Evolutionary conservation across 495 filamentous ascomycete genomes (phyloP), one percentile per base, ranked within the genome.

Genomic region (Letharia columbiana): DNA sequence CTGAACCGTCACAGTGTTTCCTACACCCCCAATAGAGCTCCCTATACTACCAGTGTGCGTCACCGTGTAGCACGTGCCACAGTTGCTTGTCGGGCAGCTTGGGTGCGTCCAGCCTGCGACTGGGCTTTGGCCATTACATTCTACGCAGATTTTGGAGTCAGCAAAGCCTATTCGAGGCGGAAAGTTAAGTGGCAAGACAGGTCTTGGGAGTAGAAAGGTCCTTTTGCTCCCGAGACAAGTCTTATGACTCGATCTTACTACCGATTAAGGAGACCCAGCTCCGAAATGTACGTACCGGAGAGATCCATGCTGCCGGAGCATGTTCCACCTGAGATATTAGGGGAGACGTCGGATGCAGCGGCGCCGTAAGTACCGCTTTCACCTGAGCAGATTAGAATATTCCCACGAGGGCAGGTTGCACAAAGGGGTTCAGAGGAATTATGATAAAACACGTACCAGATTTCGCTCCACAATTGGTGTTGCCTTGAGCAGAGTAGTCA

Each of bases 311-410:
- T 62, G 28, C 66, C 70, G 12, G n/a, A 39, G 66, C 70, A 72
- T 58, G 40, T 57, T 23, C 70, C 70, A 5, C 70, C 70, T 33
- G 66, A 66, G 12, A 72, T 68, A 33, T 69, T 56, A 12, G 62
- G 68, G 17, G 66, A 69, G n/a, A 71, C 40, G 47, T 71, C 69
- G n/a, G 71, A 70, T 20, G 70, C 69, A 15, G 70, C 70, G 61
- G 70, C 70, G 39, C 65, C 66, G 28, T 68, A 72, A n/a, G 66
- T 66, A 45, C 69, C 69, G 15, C 61, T 18, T 60, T 42, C 37
- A 49, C 66, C 66, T 67, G 35, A 28, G 33, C 3, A 8, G 28
- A n/a, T 62, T 11, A 67, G 47, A 41, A 28, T 49, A 13, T 15
- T 31, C 35, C 45, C 37, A 56, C 37, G 64, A 31, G n/a, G 4